Base-by-base conservation (phyloP, 345 rosid genomes). In the Pugionium cornutum region DNA sequence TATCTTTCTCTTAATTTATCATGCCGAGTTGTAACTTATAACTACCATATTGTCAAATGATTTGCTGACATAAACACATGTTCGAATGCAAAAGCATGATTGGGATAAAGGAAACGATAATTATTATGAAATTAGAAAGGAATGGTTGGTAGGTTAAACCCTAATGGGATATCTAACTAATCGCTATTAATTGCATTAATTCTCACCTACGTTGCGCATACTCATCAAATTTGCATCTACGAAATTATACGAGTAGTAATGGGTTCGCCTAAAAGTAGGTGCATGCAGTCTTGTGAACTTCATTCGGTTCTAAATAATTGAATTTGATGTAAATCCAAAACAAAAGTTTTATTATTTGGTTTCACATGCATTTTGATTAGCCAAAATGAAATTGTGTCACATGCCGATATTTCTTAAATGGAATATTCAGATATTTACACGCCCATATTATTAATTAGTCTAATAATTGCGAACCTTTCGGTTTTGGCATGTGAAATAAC, bases 321-420 rank as follows among this genome's bases (percentile, higher is more conserved):
- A 18, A 18, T 18, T 18, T 18, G 18, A 18, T 18, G 18, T 18
- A 18, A 18, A 18, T 18, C 18, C 18, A 18, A 18, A 18, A 18
- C 18, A 18, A 18, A 18, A 18, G 18, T 18, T 18, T 18, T 18
- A 18, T 18, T 18, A 18, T 18, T 18, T 18, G 18, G 18, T 18
- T 18, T 18, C 43, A 44, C 49, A 36, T 54, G 62, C 37, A 70
- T 54, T 64, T 63, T 55, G 52, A 36, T 36, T 53, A 61, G 39
- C 62, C 41, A 18, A 44, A 53, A 55, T 29, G 53, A 69, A 61
- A 7, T 9, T 4, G 42, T 37, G 42, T 46, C 75, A 53, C 63
- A 45, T 45, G 54, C 49, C 3, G 6, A 61, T 45, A 61, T 35
- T 70, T 62, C 68, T 62, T 42, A 35, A 44, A 70, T 69, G 39